Evolutionary conservation across 768 basidiomycete species (phyloP), one percentile per base, ranked within the genome.

Genomic region (Suillus clintonianus): DNA sequence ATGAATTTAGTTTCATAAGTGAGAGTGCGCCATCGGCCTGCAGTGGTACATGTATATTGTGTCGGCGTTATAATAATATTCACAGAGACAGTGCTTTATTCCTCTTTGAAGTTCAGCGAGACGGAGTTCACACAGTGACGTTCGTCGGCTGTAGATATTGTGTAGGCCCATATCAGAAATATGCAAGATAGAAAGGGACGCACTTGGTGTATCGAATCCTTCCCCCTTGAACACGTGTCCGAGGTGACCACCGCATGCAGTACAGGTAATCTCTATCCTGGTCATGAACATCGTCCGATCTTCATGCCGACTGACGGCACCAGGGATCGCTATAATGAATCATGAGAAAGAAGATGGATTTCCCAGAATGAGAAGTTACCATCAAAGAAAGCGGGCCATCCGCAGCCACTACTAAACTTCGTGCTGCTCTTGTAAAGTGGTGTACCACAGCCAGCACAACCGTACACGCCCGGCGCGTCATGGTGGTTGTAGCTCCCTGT

Each of bases 311-410:
- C 71, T 84, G 36, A 98, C 92, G 27, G 95, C 94, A 39, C 95
- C 95, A 7, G 95, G 95, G 65, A 97, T 86, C 9, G 95, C 94
- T 93, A 65, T 37, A 37, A 47, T 45, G n/a, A 32, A 50, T 30
- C 14, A 42, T 67, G n/a, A 64, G 60, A 47, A 57, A 30, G 22
- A 30, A 8, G 30, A 57, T 11, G 2, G 11, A 41, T 41, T 19
- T 30, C 10, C 3, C 1, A 30, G 10, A 10, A 34, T 41, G 48
- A 62, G 27, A 10, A 68, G 78, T 62, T 65, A 91, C 91, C 91
- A 72, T 97, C 95, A 73, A 90, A 98, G 83, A 97, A 98, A 1
- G 95, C 94, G n/a, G 96, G 95, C 95, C 95, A 98, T 27, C 95
- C 95, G 70, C 94, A 97, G 9, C 94, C 94, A 63, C 92, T 95